Percentiles rank a stretch among this genome's conserved stretches.
These are phyloP conservation scores for Malus sylvestris DNA, from an alignment of 306 rosid genomes.

Conservation along the genomic window DNA sequence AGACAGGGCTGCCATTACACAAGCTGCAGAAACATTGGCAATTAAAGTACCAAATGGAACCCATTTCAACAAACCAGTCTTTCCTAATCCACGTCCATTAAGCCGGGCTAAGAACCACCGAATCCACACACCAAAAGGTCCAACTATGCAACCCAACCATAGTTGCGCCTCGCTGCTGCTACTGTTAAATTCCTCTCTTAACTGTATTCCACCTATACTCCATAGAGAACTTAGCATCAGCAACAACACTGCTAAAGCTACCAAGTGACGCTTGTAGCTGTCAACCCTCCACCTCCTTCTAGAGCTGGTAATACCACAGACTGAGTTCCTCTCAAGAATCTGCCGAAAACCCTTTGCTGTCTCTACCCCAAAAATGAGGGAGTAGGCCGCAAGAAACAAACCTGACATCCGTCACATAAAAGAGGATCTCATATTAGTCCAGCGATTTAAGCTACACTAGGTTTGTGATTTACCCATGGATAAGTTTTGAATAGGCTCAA, in stretches of 20 bases:
- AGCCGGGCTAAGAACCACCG: conserved; percentile 68
- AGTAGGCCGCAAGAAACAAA: conserved; percentile 57
- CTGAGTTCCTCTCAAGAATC: conserved; percentile 29
- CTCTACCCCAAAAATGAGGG: conserved; percentile 60
- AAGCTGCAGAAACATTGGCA: conserved; percentile 81
- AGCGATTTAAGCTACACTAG: not conserved
- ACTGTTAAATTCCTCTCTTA: conserved; percentile 33
- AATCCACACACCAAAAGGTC: conserved; percentile 77
- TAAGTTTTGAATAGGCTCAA: not conserved
- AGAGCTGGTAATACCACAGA: conserved; percentile 15
- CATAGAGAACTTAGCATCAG: conserved; percentile 40
- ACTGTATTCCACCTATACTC: conserved; percentile 32
- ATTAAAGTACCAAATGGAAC: conserved; percentile 66
- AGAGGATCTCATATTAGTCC: not conserved
- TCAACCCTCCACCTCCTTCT: conserved; percentile 33
- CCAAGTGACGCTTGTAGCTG: conserved; percentile 33
- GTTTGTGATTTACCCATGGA: not conserved
- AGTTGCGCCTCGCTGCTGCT: conserved; percentile 31
- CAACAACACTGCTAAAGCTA: conserved; percentile 27
- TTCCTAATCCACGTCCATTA: conserved; percentile 69
- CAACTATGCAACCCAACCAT: conserved; percentile 73
- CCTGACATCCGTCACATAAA: conserved; percentile 34
- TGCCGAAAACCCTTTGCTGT: conserved; percentile 65
- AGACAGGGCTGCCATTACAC: conserved; percentile 71
- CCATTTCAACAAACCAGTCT: conserved; percentile 40